Conservation (phyloP, 805 yeast genomes). For the Monosporozyma yasuniensis region DNA sequence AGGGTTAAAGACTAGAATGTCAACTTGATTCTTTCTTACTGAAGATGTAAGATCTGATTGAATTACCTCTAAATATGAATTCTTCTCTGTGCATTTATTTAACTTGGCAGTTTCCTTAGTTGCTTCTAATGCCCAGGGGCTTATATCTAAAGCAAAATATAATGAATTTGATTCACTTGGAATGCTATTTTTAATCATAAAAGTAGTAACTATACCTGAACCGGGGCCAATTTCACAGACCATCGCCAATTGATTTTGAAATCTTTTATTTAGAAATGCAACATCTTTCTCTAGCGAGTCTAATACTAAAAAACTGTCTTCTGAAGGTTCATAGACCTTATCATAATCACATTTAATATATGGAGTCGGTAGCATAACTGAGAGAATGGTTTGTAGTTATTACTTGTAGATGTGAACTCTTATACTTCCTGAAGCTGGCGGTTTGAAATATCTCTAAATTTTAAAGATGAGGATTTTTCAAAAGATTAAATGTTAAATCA, state of each 20-base stretch:
- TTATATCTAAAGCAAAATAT: slow-evolving; percentile 68
- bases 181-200: slow-evolving; percentile 49
- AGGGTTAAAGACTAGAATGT: slow-evolving; percentile 81
- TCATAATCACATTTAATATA: slow-evolving; percentile 48
- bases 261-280: slow-evolving; percentile 28
- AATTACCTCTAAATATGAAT: slow-evolving; percentile 35
- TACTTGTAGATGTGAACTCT: background rate
- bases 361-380: slow-evolving; percentile 75
- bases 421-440: background rate
- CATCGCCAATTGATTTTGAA: slow-evolving; percentile 35
- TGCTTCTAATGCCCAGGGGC: slow-evolving; percentile 62
- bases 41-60: slow-evolving; percentile 52
- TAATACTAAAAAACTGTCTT: slow-evolving; percentile 77
- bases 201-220: slow-evolving; percentile 80
- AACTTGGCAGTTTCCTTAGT: slow-evolving; percentile 37
- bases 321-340: slow-evolving; percentile 90
- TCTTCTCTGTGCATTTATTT: slow-evolving; percentile 21
- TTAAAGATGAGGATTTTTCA: background rate
- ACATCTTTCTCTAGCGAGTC: slow-evolving; percentile 68
- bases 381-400: background rate
- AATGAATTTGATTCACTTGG: slow-evolving; percentile 35
- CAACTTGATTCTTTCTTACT: slow-evolving; percentile 42
- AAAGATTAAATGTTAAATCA: background rate
- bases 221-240: slow-evolving; percentile 88
- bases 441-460: background rate